Conservation (phyloP, 352 stramenopile genomes). For the Phytophthora ramorum region DNA sequence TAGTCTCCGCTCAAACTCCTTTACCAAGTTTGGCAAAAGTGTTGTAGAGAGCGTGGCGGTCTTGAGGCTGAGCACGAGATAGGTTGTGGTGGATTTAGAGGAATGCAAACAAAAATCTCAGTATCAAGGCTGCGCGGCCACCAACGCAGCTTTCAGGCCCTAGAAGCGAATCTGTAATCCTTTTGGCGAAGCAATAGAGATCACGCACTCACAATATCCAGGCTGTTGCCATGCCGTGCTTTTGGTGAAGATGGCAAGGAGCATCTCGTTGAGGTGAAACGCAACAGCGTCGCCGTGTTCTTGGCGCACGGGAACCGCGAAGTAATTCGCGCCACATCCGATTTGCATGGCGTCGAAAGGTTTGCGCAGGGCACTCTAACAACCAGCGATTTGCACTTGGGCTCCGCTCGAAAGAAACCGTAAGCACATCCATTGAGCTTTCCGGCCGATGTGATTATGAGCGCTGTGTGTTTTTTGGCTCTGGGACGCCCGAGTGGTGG, state of each 20-base stretch:
- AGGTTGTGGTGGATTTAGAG: not conserved
- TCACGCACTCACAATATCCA: not conserved
- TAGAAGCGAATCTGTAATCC: not conserved
- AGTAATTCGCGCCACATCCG: slow-evolving; percentile 17
- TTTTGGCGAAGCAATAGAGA: not conserved
- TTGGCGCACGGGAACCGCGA: slow-evolving; percentile 5
- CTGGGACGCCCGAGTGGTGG: not conserved
- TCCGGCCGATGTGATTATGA: slow-evolving; percentile 2
- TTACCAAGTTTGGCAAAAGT: not conserved
- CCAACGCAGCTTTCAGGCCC: no score
- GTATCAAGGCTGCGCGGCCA: not conserved
- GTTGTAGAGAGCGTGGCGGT: not conserved
- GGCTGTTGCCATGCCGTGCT: not conserved
- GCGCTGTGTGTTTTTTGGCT: slow-evolving; percentile 10
- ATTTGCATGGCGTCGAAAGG: slow-evolving; percentile 16
- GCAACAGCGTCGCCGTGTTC: slow-evolving; percentile 10
- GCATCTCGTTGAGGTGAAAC: slow-evolving; percentile 28
- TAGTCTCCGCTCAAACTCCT: not conserved
- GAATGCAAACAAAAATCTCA: not conserved
- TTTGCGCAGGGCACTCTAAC: not conserved
- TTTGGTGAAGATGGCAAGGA: slow-evolving; percentile 1
- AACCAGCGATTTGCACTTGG: not conserved
- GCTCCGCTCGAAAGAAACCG: not conserved
- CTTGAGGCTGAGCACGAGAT: not conserved
- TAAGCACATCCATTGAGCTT: slow-evolving; percentile 12